phyloP scores from a whole-genome alignment of 2,329 filamentous ascomycete species.

The Ascochyta rabiei region DNA sequence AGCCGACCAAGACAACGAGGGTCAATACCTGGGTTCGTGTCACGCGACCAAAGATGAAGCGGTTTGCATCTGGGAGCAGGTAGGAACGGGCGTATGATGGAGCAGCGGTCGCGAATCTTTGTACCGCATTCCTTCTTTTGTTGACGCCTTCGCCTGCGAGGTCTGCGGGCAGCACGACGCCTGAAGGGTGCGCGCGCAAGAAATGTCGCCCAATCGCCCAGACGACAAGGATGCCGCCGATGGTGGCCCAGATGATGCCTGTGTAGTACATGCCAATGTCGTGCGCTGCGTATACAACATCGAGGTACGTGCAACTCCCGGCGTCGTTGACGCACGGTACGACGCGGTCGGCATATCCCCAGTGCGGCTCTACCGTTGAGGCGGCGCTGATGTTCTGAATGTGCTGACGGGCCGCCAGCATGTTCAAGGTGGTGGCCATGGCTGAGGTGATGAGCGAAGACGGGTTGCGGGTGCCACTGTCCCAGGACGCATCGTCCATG shows the following conservation, averaged over 20 bases:
- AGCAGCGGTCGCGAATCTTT: slow-evolving; percentile 45
- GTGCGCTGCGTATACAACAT: slow-evolving; percentile 61
- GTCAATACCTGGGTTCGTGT: slow-evolving; percentile 71
- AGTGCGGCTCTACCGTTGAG: slow-evolving; percentile 54
- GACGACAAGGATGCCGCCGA: slow-evolving; percentile 56
- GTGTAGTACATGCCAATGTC: slow-evolving; percentile 62
- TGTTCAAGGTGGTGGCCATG: slow-evolving; percentile 26
- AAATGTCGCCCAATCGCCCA: slow-evolving; percentile 49
- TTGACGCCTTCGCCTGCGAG: slow-evolving; percentile 28
- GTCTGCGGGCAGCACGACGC: slow-evolving; percentile 30
- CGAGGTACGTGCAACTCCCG: slow-evolving; percentile 64
- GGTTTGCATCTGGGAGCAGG: slow-evolving; percentile 66
- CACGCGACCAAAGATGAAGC: slow-evolving; percentile 68
- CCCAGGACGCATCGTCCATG: background rate
- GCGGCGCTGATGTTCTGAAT: slow-evolving; percentile 53
- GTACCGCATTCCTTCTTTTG: slow-evolving; percentile 29
- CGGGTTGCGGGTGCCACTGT: slow-evolving; percentile 11
- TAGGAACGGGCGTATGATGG: slow-evolving; percentile 55
- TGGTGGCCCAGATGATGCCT: slow-evolving; percentile 62
- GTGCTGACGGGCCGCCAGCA: slow-evolving; percentile 24
- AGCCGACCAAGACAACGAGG: slow-evolving; percentile 62
- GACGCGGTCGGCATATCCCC: slow-evolving; percentile 62
- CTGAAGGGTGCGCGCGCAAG: slow-evolving; percentile 32
- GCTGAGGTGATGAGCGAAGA: slow-evolving; percentile 15
- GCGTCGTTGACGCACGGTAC: slow-evolving; percentile 64